These are phyloP conservation scores for Pneumocystis canis DNA, from an alignment of 1,139 yeast genomes.

Conservation along the genomic window DNA sequence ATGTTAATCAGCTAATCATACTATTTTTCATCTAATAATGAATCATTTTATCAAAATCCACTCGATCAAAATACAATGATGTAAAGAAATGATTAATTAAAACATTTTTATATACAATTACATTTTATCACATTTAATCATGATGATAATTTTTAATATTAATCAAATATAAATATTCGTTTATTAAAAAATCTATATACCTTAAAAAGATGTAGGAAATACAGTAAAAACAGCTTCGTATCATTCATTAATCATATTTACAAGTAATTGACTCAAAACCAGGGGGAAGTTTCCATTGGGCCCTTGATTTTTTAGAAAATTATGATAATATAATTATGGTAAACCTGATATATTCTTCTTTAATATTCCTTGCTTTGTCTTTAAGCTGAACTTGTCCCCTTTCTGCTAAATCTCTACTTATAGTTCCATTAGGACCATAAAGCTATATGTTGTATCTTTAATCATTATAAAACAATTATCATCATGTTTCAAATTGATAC, in stretches of 20 bases:
- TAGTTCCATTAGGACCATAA: background rate
- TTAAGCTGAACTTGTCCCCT: background rate
- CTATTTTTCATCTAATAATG: too few species aligned
- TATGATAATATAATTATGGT: background rate
- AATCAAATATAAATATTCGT: background rate
- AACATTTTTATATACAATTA: too few species aligned
- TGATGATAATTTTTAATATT: too few species aligned
- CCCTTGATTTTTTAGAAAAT: background rate
- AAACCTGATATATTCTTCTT: background rate
- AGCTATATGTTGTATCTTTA: background rate
- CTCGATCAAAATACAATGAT: too few species aligned
- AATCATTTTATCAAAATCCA: too few species aligned
- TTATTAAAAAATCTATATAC: background rate
- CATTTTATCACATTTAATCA: too few species aligned
- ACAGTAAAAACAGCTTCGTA: too few species aligned
- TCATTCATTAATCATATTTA: background rate
- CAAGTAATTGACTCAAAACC: background rate
- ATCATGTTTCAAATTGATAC: background rate
- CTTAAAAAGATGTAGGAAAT: too few species aligned
- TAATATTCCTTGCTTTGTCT: background rate
- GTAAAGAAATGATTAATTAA: too few species aligned
- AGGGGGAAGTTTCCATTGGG: background rate
- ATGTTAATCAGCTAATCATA: too few species aligned
- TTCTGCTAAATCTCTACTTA: background rate
- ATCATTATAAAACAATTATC: background rate